Evolutionary conservation across 129 eudicot genomes (phyloP), one percentile per base, ranked within the genome.

Genomic region (Solidago caesia): DNA sequence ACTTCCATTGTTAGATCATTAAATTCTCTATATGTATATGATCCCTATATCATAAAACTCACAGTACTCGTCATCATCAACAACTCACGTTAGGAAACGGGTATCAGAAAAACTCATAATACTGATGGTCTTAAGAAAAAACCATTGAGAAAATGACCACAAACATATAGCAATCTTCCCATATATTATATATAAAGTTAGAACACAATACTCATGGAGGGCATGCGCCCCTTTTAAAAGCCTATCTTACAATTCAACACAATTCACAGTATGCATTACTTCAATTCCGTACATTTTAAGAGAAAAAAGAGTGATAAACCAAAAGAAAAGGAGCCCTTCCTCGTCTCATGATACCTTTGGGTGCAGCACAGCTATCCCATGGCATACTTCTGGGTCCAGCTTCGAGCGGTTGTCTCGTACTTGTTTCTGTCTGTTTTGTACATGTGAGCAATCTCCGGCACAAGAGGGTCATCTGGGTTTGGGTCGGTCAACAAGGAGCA

Each of bases 321-420:
- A 68, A 68, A 69, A 64, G 53, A 55, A 68, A 80, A 79, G 70
- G 78, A 65, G 82, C 66, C 83, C 75, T 78, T 16, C 11, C 21
- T 67, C 76, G 27, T 60, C 76, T n/a, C 25, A 43, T 43, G 70
- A 39, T 69, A 77, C 76, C 81, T 60, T 77, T 62, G 64, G 42
- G 52, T 71, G 64, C 76, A 62, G 58, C 74, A 73, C 63, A 41
- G 16, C 59, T 86, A 83, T 55, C 87, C 90, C 91, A 83, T 86
- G 71, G 91, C 91, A 25, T 86, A 86, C 81, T 86, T 86, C 74
- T 86, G 91, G 68, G 91, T 86, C 91, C 91, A 86, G 85, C 87
- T 86, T 76, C 91, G 81, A n/a, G 87, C 87, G 80, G 91, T 86
- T 13, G 84, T 86, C 77, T 86, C 91, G 10, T 86, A 86, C 84